A percentile compares a stretch with the other conserved stretches of the same genome.
Evolutionary conservation across 768 basidiomycete species (phyloP).

Genomic region (Sporobolomyces pararoseus): DNA sequence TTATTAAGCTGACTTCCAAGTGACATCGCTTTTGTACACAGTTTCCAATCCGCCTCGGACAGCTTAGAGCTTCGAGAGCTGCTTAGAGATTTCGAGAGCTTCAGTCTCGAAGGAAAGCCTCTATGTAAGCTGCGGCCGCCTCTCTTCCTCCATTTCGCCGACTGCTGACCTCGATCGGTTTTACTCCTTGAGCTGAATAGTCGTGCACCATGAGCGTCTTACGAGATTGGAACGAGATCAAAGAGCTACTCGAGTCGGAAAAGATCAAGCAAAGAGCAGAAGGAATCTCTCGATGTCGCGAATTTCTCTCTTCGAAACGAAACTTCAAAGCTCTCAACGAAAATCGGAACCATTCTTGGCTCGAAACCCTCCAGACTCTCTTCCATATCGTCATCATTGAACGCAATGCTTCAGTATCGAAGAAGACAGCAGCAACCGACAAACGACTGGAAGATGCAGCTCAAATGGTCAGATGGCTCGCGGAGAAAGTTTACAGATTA

Average conservation of each 20-base stretch:
- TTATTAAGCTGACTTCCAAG: no score
- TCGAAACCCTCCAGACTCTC: constrained; percentile 58
- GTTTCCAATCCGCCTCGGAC: no score
- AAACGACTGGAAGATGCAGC: constrained; percentile 64
- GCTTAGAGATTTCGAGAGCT: no score
- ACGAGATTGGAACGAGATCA: constrained; percentile 48
- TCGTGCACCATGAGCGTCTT: constrained; percentile 17
- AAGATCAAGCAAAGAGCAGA: constrained; percentile 46
- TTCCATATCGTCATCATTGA: constrained; percentile 66
- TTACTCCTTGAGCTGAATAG: no score
- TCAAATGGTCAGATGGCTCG: constrained; percentile 66
- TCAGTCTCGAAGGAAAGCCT: no score
- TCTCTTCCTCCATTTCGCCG: no score
- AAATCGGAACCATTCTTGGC: constrained; percentile 52
- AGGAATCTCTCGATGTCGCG: constrained; percentile 43
- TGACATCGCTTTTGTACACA: no score
- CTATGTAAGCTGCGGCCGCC: no score
- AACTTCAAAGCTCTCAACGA: constrained; percentile 52
- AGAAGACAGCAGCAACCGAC: constrained; percentile 55
- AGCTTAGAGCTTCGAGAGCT: no score
- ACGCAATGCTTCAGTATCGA: constrained; percentile 55
- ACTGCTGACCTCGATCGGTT: no score
- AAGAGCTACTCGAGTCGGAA: constrained; percentile 54
- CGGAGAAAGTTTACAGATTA: constrained; percentile 60
- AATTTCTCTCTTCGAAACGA: constrained; percentile 26